A percentile compares a stretch with the other conserved stretches of the same genome.
These are phyloP conservation scores for Mycena latifolia DNA, from an alignment of 768 basidiomycete species.

Conservation along the genomic window DNA sequence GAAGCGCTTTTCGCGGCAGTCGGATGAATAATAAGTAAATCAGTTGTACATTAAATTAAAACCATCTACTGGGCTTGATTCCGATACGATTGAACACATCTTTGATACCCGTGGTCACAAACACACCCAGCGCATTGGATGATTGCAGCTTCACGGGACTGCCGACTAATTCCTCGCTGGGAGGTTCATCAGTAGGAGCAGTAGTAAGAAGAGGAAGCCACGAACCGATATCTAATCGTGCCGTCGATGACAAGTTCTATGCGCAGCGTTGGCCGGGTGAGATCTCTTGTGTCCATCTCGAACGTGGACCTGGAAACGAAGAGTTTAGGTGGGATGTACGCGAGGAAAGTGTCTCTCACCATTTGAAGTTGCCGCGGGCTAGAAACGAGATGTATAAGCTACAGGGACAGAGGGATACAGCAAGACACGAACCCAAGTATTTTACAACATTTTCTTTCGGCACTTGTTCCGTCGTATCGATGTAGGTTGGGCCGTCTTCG, in stretches of 20 bases:
- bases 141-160: constrained; percentile 57
- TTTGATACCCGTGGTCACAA: constrained; percentile 62
- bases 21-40: constrained; percentile 1
- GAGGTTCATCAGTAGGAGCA: background rate
- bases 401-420: too few relatives aligned
- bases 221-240: constrained; percentile 61
- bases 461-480: constrained; percentile 49
- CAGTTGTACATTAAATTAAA: constrained; percentile 46
- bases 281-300: constrained; percentile 75
- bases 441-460: constrained; percentile 68
- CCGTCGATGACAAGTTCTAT: constrained; percentile 76
- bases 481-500: constrained; percentile 41
- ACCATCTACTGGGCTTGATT: constrained; percentile 68
- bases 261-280: constrained; percentile 61
- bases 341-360: constrained; percentile 50
- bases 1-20: constrained; percentile 67
- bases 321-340: background rate
- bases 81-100: constrained; percentile 70
- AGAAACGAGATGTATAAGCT: too few relatives aligned
- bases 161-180: constrained; percentile 62
- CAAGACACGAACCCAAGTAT: too few relatives aligned
- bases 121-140: constrained; percentile 59
- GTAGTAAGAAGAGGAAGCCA: constrained; percentile 28
- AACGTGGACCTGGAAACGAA: constrained; percentile 65
- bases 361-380: constrained; percentile 77